A percentile compares a stretch with the other conserved stretches of the same genome.
phyloP scores from a whole-genome alignment of 2,329 filamentous ascomycete species.

The Teratosphaeriaceae sp. region DNA sequence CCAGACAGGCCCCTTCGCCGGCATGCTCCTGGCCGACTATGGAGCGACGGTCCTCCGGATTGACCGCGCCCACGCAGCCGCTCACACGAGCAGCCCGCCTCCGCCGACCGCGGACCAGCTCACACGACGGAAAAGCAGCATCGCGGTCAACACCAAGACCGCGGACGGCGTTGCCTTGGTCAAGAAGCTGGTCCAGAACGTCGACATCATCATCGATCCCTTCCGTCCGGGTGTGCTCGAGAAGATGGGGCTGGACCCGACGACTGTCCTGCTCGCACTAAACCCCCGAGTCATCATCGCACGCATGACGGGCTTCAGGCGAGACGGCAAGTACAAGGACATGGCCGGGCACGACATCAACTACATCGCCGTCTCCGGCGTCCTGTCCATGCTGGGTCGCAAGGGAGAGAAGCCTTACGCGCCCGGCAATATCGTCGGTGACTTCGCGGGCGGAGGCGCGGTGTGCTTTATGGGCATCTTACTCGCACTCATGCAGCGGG shows the following conservation, averaged over 20 bases:
- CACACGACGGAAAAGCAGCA: slow-evolving; percentile 71
- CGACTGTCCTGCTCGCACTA: slow-evolving; percentile 52
- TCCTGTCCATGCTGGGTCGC: slow-evolving; percentile 68
- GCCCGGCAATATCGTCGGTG: slow-evolving; percentile 77
- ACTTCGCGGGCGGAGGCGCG: slow-evolving; percentile 86
- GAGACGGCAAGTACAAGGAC: slow-evolving; percentile 73
- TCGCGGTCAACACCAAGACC: slow-evolving; percentile 73
- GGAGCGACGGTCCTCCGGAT: slow-evolving; percentile 83
- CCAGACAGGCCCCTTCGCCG: slow-evolving; percentile 69
- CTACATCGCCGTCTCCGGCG: slow-evolving; percentile 83
- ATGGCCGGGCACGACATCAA: slow-evolving; percentile 98
- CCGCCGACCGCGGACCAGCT: slow-evolving; percentile 61
- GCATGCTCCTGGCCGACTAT: slow-evolving; percentile 81
- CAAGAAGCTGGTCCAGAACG: slow-evolving; percentile 53
- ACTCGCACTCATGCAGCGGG: slow-evolving; percentile 65
- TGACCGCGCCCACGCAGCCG: slow-evolving; percentile 53
- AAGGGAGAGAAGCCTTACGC: slow-evolving; percentile 63
- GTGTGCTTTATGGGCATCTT: slow-evolving; percentile 76
- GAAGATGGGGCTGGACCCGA: slow-evolving; percentile 69
- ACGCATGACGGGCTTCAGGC: slow-evolving; percentile 82
- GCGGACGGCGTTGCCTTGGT: slow-evolving; percentile 58
- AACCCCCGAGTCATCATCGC: slow-evolving; percentile 76
- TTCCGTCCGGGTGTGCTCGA: slow-evolving; percentile 90
- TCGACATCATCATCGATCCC: slow-evolving; percentile 85
- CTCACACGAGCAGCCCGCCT: slow-evolving; percentile 29